Evolutionary conservation across 257 asterid genomes (phyloP), one percentile per base, ranked within the genome.

Genomic region (Leptodermis oblonga): DNA sequence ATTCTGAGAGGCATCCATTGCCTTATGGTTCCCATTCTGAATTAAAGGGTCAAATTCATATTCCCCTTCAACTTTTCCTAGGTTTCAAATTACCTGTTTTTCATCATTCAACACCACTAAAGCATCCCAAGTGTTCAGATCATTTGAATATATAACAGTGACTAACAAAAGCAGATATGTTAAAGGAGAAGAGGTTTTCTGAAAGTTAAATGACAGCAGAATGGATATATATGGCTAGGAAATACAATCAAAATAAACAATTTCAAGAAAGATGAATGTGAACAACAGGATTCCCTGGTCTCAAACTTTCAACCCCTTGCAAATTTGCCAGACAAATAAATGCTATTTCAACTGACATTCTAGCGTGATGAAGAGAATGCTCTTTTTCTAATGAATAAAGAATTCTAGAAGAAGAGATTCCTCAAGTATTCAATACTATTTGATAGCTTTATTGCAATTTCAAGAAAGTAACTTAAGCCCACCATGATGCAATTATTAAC

Each of bases 61-160:
- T 34, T 66, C 70, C 51, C 36, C 62, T 33, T 11, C 11, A 51
- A 22, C 51, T 33, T 67, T 14, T 51, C 22, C 71, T 33, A 34
- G 49, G 28, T 33, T 61, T 20, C 31, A 53, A 1, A 31, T 31
- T 13, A 43, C 54, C 54, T 11, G 30, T 3, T 18, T 66, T 5
- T 39, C 36, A 51, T 42, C 36, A 9, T 39, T 63, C n/a, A 39
- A 42, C 53, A 42, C 53, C 68, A 41, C 33, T 39, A 34, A 23
- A 59, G 9, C 53, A n/a, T 22, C 10, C 52, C 4, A 62, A 30
- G 17, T 5, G 31, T 37, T 36, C 12, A 20, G 3, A 15, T 9
- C 14, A 22, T 30, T n/a, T 52, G n/a, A n/a, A 52, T 52, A 22
- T 30, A 52, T 52, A 52, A 52, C 58, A 2, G 12, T 52, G 45